Evolutionary conservation across 2,329 filamentous ascomycete genomes (phyloP).

Genomic region (Botryotinia narcissicola): DNA sequence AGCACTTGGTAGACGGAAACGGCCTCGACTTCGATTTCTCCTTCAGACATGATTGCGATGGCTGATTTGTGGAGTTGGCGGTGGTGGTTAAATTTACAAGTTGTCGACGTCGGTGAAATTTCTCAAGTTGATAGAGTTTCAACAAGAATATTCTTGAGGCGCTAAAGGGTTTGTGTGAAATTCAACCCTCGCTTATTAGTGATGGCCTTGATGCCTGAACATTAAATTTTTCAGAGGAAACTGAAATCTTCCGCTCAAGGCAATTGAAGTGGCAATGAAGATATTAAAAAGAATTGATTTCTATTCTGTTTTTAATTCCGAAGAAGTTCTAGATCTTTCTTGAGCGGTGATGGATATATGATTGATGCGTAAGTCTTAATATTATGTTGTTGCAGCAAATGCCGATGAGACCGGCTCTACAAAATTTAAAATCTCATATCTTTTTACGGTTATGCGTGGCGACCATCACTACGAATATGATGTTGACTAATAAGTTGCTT

Average conservation of each 20-base stretch:
- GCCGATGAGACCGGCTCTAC: neutral
- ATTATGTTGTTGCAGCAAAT: neutral
- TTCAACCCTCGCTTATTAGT: slow-evolving; percentile 21
- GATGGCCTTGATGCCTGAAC: neutral
- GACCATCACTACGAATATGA: neutral
- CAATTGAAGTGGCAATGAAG: neutral
- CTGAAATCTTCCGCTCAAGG: neutral
- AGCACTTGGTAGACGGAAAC: slow-evolving; percentile 74
- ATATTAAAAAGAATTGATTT: neutral
- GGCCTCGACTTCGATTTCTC: slow-evolving; percentile 90
- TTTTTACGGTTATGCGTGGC: neutral
- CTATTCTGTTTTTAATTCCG: neutral
- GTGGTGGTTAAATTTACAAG: slow-evolving; percentile 22
- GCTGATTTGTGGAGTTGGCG: slow-evolving; percentile 22
- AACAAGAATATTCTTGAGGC: slow-evolving; percentile 18
- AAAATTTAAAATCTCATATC: neutral
- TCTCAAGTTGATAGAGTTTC: slow-evolving; percentile 15
- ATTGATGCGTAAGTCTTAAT: neutral
- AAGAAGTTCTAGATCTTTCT: neutral
- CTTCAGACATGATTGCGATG: slow-evolving; percentile 73
- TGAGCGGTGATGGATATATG: neutral
- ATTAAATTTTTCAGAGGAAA: neutral
- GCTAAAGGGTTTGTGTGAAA: slow-evolving; percentile 20
- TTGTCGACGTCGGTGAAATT: slow-evolving; percentile 21
- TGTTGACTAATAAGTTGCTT: neutral